Evolutionary conservation across 176 grass and related monocot genomes (phyloP).

Genomic region (Aegilops longissima): DNA sequence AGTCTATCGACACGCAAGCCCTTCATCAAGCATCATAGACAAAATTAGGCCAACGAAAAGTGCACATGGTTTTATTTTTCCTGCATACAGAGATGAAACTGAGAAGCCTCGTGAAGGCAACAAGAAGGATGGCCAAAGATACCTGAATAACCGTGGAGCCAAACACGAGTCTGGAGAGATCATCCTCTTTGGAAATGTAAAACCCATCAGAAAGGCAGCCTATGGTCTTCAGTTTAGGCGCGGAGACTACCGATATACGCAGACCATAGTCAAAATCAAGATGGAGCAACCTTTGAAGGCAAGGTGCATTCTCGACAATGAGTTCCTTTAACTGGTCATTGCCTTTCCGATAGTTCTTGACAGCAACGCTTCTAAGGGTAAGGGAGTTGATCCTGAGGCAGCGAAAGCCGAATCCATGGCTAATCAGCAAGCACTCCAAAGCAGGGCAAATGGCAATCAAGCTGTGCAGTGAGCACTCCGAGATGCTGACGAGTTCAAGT

Average conservation of each 20-base stretch:
- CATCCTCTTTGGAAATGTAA: neutral
- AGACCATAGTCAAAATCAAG: neutral
- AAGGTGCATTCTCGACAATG: neutral
- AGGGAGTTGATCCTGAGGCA: neutral
- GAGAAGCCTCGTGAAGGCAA: neutral
- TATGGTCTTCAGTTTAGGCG: neutral
- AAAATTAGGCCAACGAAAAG: neutral
- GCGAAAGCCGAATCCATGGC: neutral
- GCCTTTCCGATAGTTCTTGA: fast-evolving
- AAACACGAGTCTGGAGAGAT: neutral
- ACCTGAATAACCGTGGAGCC: neutral
- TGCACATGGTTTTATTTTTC: neutral
- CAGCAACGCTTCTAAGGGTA: neutral
- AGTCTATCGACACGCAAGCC: neutral
- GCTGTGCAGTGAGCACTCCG: neutral
- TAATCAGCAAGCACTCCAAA: neutral
- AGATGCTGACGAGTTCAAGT: neutral
- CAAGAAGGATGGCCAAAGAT: neutral
- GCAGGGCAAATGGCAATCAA: neutral
- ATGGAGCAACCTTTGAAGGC: neutral
- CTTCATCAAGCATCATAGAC: neutral
- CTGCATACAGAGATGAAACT: neutral
- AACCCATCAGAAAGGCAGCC: neutral
- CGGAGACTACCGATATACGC: neutral
- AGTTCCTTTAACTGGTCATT: neutral